phyloP scores from a whole-genome alignment of 331 rosid species.

The Pyrus hybrid region DNA sequence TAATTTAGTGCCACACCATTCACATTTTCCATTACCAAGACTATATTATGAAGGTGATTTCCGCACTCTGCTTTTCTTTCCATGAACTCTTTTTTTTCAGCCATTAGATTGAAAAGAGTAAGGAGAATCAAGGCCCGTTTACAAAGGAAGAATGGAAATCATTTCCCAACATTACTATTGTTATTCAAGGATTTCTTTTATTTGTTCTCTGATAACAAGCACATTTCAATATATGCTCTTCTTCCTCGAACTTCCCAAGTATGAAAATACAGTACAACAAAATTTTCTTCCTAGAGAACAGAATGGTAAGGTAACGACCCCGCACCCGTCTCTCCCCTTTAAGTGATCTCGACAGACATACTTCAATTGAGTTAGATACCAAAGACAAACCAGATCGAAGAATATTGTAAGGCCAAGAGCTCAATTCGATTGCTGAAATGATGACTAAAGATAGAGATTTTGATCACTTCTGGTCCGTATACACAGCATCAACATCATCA shows the following conservation, averaged over 20 bases:
- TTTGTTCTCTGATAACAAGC: background rate
- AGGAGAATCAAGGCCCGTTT: too few species aligned
- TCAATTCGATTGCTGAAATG: conserved; percentile 14
- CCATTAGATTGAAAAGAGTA: too few species aligned
- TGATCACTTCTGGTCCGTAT: conserved; percentile 72
- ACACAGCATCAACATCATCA: conserved; percentile 94
- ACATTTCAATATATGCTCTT: background rate
- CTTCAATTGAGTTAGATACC: background rate
- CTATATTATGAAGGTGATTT: too few species aligned
- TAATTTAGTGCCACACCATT: too few species aligned
- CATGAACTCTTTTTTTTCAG: too few species aligned
- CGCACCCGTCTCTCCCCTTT: background rate
- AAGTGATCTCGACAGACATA: background rate
- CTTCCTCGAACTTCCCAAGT: background rate
- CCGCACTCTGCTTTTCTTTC: too few species aligned
- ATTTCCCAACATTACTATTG: background rate
- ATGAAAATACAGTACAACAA: background rate
- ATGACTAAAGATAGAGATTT: conserved; percentile 9
- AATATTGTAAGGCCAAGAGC: background rate
- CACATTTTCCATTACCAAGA: too few species aligned
- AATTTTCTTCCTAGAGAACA: background rate
- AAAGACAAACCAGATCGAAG: background rate
- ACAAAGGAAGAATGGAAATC: too few species aligned
- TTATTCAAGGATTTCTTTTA: background rate
- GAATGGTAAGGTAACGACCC: background rate